These are phyloP conservation scores for Hirsutella minnesotensis DNA, from an alignment of 2,329 filamentous ascomycete species.

Conservation along the genomic window DNA sequence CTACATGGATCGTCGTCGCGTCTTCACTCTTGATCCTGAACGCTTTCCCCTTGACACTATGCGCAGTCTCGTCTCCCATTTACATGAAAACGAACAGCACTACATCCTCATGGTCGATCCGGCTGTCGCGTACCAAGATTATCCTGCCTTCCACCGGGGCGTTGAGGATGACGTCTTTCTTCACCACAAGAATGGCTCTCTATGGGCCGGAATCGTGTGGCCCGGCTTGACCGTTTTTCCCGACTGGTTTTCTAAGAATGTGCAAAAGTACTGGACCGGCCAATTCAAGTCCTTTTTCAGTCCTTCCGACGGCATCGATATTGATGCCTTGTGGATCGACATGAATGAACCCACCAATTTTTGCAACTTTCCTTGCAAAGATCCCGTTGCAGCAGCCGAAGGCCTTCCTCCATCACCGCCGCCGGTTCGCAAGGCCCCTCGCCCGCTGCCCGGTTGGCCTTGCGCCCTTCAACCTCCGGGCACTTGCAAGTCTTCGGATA, in stretches of 20 bases:
- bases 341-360: conserved; percentile 39
- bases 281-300: conserved; percentile 57
- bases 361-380: conserved; percentile 16
- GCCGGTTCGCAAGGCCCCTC: conserved; percentile 48
- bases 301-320: conserved; percentile 52
- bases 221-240: conserved; percentile 61
- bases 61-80: conserved; percentile 51
- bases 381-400: conserved; percentile 12
- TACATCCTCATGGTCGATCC: conserved; percentile 74
- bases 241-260: conserved; percentile 62
- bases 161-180: conserved; percentile 35
- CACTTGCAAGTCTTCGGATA: conserved; percentile 6
- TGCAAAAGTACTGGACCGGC: conserved; percentile 55
- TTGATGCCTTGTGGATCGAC: conserved; percentile 71
- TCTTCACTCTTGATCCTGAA: conserved; percentile 59
- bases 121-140: conserved; percentile 41
- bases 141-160: conserved; percentile 27
- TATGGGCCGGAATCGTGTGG: conserved; percentile 60
- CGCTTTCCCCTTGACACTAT: conserved; percentile 51
- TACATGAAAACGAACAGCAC: conserved; percentile 55
- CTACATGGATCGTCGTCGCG: conserved; percentile 44
- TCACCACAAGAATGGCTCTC: conserved; percentile 40
- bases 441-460: conserved; percentile 58
- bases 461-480: conserved; percentile 17
- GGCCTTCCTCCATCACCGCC: conserved; percentile 50